Percentiles rank a stretch among this genome's conserved stretches.
phyloP scores from a whole-genome alignment of 371 early-diverging fungal genomes.

The Zopfochytrium polystomum region DNA sequence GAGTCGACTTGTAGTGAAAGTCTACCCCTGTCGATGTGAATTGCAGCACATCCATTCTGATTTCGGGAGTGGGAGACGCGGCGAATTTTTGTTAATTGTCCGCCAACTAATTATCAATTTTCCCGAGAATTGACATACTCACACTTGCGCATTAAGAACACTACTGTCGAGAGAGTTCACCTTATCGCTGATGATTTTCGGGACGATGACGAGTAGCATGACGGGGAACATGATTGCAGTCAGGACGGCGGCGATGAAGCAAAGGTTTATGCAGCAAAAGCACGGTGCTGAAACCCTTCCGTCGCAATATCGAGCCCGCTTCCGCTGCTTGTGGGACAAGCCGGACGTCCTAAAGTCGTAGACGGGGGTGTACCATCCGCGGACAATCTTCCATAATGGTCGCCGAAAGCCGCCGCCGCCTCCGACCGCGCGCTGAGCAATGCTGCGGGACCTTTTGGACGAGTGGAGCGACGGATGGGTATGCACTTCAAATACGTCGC shows the following conservation, averaged over 20 bases:
- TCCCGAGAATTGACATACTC: not conserved
- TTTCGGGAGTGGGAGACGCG: no score
- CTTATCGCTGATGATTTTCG: conserved; percentile 13
- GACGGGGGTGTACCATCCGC: conserved; percentile 19
- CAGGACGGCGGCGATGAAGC: not conserved
- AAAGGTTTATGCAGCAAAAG: conserved; percentile 7
- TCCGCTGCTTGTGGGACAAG: not conserved
- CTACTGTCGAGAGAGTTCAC: conserved; percentile 1
- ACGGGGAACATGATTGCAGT: conserved; percentile 15
- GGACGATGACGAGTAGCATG: conserved; percentile 15
- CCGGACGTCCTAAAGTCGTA: conserved; percentile 11
- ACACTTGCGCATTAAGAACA: not conserved
- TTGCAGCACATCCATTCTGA: conserved; percentile 13
- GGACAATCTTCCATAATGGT: no score
- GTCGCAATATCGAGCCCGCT: conserved; percentile 12
- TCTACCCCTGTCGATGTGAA: conserved; percentile 19
- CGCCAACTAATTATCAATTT: not conserved
- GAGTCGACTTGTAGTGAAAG: conserved; percentile 4
- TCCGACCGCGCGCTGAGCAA: no score
- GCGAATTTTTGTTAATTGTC: no score
- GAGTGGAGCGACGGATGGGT: no score
- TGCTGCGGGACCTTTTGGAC: no score
- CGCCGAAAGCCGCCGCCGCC: no score
- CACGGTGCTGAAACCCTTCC: conserved; percentile 3
- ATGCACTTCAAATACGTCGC: no score